phyloP scores from a whole-genome alignment of 495 filamentous ascomycete species.

The Haplographium delicatum region DNA sequence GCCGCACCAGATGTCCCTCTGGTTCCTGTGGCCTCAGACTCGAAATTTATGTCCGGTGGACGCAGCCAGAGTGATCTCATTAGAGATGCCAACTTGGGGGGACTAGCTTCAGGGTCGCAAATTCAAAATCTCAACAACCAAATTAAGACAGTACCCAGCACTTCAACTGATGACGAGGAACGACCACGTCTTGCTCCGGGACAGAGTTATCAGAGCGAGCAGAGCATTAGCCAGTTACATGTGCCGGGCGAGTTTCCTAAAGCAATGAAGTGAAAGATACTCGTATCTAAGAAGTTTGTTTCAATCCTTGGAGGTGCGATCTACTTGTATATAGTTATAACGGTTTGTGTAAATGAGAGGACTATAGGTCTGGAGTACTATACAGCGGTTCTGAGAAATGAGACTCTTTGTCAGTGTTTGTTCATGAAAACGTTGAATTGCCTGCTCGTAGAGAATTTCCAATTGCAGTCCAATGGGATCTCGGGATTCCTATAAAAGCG shows the following conservation, averaged over 20 bases:
- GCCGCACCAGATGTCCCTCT: conserved; percentile 6
- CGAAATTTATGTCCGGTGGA: conserved; percentile 17
- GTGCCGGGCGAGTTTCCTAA: conserved; percentile 55
- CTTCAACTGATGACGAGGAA: not conserved
- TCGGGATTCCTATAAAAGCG: too few species aligned
- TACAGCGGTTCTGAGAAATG: too few species aligned
- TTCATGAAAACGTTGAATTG: too few species aligned
- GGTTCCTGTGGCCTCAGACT: not conserved
- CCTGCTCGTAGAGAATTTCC: too few species aligned
- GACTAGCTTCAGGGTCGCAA: not conserved
- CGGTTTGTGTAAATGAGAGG: too few species aligned
- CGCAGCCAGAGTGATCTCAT: conserved; percentile 5
- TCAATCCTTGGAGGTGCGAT: too few species aligned
- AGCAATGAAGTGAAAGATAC: too few species aligned
- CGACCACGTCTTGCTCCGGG: conserved; percentile 11
- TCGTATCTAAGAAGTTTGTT: too few species aligned
- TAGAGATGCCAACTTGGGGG: not conserved
- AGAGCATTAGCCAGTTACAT: conserved; percentile 37
- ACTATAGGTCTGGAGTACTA: too few species aligned
- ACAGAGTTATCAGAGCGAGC: conserved; percentile 18
- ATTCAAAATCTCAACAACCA: not conserved
- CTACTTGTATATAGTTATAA: too few species aligned
- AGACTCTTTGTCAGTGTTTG: too few species aligned
- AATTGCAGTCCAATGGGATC: too few species aligned
- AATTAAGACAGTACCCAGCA: not conserved